phyloP scores from a whole-genome alignment of 2,329 filamentous ascomycete species.

The Cladophialophora bantiana region DNA sequence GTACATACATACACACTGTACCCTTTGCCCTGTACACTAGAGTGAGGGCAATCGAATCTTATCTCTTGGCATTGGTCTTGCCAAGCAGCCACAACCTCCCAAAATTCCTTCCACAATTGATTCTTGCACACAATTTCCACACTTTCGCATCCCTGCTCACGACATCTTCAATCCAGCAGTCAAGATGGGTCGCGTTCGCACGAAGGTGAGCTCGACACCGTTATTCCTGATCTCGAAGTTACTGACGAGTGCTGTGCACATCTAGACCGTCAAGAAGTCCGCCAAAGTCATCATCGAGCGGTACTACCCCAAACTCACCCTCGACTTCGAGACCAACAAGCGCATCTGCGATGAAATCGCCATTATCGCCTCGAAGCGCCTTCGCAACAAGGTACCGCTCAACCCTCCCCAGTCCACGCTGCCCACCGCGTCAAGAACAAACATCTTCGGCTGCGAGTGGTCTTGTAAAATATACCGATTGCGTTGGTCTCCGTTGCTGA shows the following conservation, averaged over 20 bases:
- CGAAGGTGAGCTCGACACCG: conserved; percentile 47
- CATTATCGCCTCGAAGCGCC: conserved; percentile 98
- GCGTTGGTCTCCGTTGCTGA: too few relatives aligned
- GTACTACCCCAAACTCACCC: conserved; percentile 96
- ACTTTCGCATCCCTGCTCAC: conserved; percentile 11
- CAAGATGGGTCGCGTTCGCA: conserved; percentile 59
- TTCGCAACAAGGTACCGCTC: conserved; percentile 88
- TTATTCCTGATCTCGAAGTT: neutral
- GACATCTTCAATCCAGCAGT: conserved; percentile 41
- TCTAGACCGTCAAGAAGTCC: conserved; percentile 76
- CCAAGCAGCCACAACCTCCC: conserved; percentile 19
- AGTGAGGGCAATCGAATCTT: conserved; percentile 17
- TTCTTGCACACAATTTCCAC: conserved; percentile 7
- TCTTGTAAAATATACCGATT: too few relatives aligned
- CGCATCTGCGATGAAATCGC: conserved; percentile 99
- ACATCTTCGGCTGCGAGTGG: too few relatives aligned
- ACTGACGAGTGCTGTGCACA: conserved; percentile 18
- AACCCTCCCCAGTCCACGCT: neutral
- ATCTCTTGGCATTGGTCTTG: conserved; percentile 19
- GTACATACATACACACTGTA: too few relatives aligned
- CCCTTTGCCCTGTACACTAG: too few relatives aligned
- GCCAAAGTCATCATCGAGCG: conserved; percentile 99
- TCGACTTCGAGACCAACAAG: conserved; percentile 99
- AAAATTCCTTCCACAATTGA: conserved; percentile 7
- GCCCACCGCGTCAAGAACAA: neutral